phyloP scores from a whole-genome alignment of 768 basidiomycete genomes.

The Termitomyces sp. region DNA sequence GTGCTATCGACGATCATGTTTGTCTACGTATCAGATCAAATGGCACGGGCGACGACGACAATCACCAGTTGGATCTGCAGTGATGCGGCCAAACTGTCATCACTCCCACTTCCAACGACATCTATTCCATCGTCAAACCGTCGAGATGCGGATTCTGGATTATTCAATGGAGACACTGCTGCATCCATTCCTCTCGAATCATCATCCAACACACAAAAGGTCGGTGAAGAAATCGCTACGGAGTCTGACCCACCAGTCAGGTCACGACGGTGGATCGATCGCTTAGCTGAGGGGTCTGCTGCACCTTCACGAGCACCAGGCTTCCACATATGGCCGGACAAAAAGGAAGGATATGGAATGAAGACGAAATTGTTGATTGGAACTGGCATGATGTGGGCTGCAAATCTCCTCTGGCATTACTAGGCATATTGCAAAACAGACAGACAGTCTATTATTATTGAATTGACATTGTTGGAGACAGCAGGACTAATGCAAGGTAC shows the following conservation, averaged over 20 bases:
- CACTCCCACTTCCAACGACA: slow-evolving; percentile 10
- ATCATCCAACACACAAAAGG: slow-evolving; percentile 7
- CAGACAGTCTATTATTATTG: neutral
- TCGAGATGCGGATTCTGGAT: slow-evolving; percentile 11
- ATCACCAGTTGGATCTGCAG: slow-evolving; percentile 57
- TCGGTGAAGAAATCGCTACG: slow-evolving; percentile 19
- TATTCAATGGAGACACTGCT: slow-evolving; percentile 11
- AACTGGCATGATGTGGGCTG: slow-evolving; percentile 50
- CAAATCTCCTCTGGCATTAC: slow-evolving; percentile 56
- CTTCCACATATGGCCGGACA: slow-evolving; percentile 24
- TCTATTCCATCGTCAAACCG: slow-evolving; percentile 6
- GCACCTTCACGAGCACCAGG: slow-evolving; percentile 17
- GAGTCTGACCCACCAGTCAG: slow-evolving; percentile 35
- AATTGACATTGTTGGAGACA: neutral
- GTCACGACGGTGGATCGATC: slow-evolving; percentile 46
- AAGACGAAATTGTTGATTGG: slow-evolving; percentile 36
- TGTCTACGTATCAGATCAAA: slow-evolving; percentile 71
- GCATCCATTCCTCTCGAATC: slow-evolving; percentile 17
- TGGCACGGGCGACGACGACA: slow-evolving; percentile 69
- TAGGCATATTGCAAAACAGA: slow-evolving; percentile 3
- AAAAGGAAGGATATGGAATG: slow-evolving; percentile 30
- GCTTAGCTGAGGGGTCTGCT: slow-evolving; percentile 32
- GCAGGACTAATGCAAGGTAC: neutral
- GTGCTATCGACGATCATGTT: slow-evolving; percentile 72
- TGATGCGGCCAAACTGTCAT: slow-evolving; percentile 14